phyloP scores from a whole-genome alignment of 2,329 filamentous ascomycete species.

The Botrytis squamosa region DNA sequence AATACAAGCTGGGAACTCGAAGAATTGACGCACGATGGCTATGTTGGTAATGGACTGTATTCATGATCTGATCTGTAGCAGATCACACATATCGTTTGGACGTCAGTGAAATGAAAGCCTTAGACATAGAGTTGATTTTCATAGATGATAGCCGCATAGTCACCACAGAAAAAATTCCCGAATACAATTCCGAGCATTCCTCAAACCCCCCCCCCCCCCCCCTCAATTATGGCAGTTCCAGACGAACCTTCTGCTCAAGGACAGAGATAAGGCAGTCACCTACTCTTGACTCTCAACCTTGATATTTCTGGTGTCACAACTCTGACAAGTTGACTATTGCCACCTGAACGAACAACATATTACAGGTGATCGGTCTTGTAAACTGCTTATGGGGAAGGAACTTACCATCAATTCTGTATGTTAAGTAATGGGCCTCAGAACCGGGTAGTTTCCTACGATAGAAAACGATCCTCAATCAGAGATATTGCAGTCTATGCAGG shows the following conservation, averaged over 20 bases:
- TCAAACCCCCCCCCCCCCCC: too few relatives aligned
- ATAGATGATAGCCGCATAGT: neutral
- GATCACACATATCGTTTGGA: neutral
- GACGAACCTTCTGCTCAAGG: too few relatives aligned
- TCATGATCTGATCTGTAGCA: neutral
- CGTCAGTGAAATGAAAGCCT: neutral
- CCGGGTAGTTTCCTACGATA: neutral
- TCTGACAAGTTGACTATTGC: neutral
- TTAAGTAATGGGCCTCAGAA: neutral
- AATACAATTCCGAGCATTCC: too few relatives aligned
- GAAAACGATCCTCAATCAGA: rapidly evolving
- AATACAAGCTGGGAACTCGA: neutral
- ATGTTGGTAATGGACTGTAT: neutral
- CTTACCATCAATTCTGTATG: neutral
- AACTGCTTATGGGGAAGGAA: too few relatives aligned
- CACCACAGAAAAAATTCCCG: neutral
- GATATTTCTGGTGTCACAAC: neutral
- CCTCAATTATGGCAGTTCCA: too few relatives aligned
- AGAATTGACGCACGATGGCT: neutral
- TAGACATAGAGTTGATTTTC: neutral
- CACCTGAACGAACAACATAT: too few relatives aligned
- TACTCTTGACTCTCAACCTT: neutral
- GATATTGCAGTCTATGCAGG: neutral
- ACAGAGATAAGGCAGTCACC: neutral
- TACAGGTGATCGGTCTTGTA: neutral